Conservation (phyloP, 1,284 basidiomycete genomes). For the Pyrrhoderma noxium region DNA sequence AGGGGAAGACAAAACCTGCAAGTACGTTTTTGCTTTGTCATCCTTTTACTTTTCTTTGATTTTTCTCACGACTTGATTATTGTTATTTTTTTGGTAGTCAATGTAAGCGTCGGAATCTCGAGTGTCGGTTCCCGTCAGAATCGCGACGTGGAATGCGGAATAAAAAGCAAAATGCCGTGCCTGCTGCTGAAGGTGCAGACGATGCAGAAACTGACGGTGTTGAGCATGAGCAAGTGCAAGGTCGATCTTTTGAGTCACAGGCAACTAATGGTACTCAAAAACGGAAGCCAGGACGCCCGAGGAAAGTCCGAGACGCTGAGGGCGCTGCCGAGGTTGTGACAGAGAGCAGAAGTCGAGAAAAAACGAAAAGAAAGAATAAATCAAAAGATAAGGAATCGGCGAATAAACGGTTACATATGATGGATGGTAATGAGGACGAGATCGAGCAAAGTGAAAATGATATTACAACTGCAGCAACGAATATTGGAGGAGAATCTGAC, state of each 20-base stretch:
- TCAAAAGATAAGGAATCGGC: neutral
- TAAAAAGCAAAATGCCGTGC: slow-evolving; percentile 3
- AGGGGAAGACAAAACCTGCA: slow-evolving; percentile 14
- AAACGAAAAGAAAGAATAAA: neutral
- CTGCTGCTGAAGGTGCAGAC: slow-evolving; percentile 10
- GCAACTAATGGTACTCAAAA: neutral
- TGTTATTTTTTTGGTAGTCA: slow-evolving; percentile 4
- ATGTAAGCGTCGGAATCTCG: slow-evolving; percentile 14
- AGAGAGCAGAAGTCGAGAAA: slow-evolving; percentile 1
- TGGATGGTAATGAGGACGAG: neutral
- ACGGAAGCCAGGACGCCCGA: neutral
- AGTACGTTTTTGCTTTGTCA: slow-evolving; percentile 5
- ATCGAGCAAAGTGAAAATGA: neutral
- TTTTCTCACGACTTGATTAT: neutral
- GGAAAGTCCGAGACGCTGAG: neutral
- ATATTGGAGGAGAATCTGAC: neutral
- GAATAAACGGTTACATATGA: neutral
- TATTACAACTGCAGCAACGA: neutral
- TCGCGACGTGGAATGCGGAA: slow-evolving; percentile 17
- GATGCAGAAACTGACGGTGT: slow-evolving; percentile 9
- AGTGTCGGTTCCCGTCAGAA: slow-evolving; percentile 14
- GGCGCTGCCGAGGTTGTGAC: neutral
- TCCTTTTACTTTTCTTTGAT: neutral
- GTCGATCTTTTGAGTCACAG: neutral
- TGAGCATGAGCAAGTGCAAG: neutral